Percentiles rank a stretch among this genome's conserved stretches.
These are phyloP conservation scores for Fusarium piperis DNA, from an alignment of 2,329 filamentous ascomycete genomes.

Conservation along the genomic window DNA sequence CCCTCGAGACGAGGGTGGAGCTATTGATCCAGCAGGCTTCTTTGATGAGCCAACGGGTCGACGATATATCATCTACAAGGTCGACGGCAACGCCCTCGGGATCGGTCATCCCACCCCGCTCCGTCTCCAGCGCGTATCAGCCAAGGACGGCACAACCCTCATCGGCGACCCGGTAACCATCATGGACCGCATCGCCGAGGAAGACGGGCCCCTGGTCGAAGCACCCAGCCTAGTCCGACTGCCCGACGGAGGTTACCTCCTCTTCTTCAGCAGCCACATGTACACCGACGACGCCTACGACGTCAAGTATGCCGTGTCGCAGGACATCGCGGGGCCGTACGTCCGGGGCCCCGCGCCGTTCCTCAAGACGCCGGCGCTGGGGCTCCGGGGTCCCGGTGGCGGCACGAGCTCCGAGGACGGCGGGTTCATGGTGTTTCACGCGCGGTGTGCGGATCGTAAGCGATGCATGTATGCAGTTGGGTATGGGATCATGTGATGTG, in stretches of 20 bases:
- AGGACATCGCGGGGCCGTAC: conserved; percentile 51
- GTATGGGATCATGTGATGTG: conserved; percentile 23
- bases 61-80: conserved; percentile 71
- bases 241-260: conserved; percentile 61
- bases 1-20: conserved; percentile 62
- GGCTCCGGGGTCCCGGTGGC: conserved; percentile 54
- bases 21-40: conserved; percentile 72
- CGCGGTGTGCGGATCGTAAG: conserved; percentile 44
- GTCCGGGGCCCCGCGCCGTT: conserved; percentile 44
- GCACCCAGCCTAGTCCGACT: conserved; percentile 65
- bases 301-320: conserved; percentile 66
- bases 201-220: conserved; percentile 67
- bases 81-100: conserved; percentile 69
- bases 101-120: conserved; percentile 62
- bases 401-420: conserved; percentile 47
- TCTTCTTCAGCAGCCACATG: conserved; percentile 72
- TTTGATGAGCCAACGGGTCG: conserved; percentile 60
- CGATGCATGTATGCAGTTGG: conserved; percentile 51
- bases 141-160: conserved; percentile 60
- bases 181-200: conserved; percentile 51
- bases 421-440: conserved; percentile 50
- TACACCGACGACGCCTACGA: conserved; percentile 65
- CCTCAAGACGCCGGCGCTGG: conserved; percentile 50
- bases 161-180: conserved; percentile 60
- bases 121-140: conserved; percentile 62